Conservation (phyloP, 225 moss, liverwort and hornwort genomes). For the Anthoceros angustus region DNA sequence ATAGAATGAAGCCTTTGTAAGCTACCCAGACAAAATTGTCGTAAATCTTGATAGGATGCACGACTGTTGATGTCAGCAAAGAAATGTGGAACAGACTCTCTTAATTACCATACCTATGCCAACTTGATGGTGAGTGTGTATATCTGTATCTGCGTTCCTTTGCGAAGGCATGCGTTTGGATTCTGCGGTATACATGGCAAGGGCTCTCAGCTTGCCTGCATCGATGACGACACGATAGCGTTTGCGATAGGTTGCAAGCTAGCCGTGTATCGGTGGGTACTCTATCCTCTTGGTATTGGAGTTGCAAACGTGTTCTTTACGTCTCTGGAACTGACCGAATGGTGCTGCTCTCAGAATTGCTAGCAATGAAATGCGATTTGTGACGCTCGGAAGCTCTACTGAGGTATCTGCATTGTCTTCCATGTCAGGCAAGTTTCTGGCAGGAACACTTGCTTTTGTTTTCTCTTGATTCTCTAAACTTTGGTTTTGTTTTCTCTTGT, state of each 20-base stretch:
- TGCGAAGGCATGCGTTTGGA: neutral
- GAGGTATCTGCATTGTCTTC: neutral
- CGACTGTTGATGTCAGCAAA: neutral
- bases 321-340: neutral
- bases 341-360: neutral
- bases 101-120: too few relatives aligned
- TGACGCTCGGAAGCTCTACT: neutral
- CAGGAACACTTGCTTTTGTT: neutral
- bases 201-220: conserved; percentile 1
- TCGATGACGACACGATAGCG: neutral
- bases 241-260: neutral
- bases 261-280: neutral
- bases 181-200: neutral
- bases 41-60: neutral
- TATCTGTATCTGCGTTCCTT: neutral
- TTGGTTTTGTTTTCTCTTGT: neutral
- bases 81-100: neutral
- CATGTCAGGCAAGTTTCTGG: neutral
- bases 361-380: neutral
- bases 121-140: neutral
- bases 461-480: neutral
- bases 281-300: neutral
- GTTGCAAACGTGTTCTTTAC: neutral
- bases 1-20: conserved; percentile 1
- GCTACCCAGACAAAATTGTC: neutral